Conservation (phyloP, 202 grass and related monocot species). For the Zoysia matrella region DNA sequence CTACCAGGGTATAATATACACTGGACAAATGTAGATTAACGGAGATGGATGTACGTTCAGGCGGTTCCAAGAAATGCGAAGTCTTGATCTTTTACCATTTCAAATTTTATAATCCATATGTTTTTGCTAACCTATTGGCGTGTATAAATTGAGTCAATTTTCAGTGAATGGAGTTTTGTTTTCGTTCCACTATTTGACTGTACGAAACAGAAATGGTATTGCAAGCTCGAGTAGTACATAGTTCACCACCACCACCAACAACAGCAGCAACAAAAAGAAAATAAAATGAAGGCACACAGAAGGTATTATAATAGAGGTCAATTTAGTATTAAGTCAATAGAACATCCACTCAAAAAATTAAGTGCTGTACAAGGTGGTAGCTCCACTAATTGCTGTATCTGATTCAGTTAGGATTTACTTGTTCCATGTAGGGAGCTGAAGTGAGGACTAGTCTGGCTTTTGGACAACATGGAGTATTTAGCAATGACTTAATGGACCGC, state of each 20-base stretch:
- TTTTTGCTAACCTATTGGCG: not conserved
- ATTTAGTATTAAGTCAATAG: not conserved
- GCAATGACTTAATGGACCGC: slow-evolving; percentile 6
- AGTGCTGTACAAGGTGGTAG: not conserved
- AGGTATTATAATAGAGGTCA: not conserved
- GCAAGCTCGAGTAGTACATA: not conserved
- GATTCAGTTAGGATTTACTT: not conserved
- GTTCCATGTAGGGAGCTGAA: not conserved
- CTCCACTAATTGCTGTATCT: too few relatives aligned
- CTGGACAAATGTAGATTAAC: not conserved
- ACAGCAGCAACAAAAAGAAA: not conserved
- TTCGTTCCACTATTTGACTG: too few relatives aligned
- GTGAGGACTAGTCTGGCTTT: not conserved
- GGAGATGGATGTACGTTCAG: not conserved
- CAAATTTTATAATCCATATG: not conserved
- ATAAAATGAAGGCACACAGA: not conserved
- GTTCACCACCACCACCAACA: not conserved
- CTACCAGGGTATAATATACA: not conserved
- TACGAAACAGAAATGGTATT: not conserved
- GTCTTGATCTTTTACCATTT: not conserved
- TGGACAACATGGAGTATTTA: not conserved
- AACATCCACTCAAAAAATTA: not conserved
- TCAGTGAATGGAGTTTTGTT: not conserved
- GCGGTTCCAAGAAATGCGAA: not conserved
- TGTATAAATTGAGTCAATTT: not conserved